Conservation (phyloP, 495 filamentous ascomycete genomes). For the Trypethelium eluteriae region DNA sequence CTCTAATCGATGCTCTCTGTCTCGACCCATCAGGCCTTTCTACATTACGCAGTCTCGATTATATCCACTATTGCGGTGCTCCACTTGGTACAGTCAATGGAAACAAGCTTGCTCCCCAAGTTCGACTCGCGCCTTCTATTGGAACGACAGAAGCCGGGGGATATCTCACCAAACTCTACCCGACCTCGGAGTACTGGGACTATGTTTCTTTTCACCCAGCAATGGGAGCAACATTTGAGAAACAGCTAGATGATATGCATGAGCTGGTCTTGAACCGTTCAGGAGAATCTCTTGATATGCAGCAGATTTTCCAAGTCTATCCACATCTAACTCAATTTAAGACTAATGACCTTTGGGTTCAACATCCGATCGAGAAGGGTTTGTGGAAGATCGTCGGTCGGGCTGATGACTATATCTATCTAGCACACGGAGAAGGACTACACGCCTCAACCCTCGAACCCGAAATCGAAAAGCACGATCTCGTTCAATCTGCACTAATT, state of each 20-base stretch:
- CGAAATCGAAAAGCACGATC: conserved; percentile 24
- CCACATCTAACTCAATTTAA: not conserved
- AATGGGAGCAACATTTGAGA: not conserved
- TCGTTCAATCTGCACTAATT: conserved; percentile 28
- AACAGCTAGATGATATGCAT: not conserved
- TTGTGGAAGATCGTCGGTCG: conserved; percentile 30
- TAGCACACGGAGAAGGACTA: conserved; percentile 28
- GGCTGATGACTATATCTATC: conserved; percentile 28
- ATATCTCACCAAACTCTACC: too few species aligned
- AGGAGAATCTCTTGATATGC: not conserved
- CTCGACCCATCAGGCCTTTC: not conserved
- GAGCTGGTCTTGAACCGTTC: not conserved
- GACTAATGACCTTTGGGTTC: conserved; percentile 8
- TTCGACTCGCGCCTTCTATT: not conserved
- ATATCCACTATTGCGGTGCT: not conserved
- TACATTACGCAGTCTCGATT: not conserved
- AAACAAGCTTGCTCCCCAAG: not conserved
- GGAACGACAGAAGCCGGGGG: too few species aligned
- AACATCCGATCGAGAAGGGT: conserved; percentile 25
- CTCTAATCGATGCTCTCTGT: not conserved
- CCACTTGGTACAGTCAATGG: not conserved
- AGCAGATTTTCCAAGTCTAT: not conserved
- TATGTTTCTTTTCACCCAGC: too few species aligned
- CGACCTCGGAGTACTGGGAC: too few species aligned
- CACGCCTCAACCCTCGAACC: conserved; percentile 29